Conservation (phyloP, 2,329 filamentous ascomycete genomes). For the Aspergillus sclerotialis region DNA sequence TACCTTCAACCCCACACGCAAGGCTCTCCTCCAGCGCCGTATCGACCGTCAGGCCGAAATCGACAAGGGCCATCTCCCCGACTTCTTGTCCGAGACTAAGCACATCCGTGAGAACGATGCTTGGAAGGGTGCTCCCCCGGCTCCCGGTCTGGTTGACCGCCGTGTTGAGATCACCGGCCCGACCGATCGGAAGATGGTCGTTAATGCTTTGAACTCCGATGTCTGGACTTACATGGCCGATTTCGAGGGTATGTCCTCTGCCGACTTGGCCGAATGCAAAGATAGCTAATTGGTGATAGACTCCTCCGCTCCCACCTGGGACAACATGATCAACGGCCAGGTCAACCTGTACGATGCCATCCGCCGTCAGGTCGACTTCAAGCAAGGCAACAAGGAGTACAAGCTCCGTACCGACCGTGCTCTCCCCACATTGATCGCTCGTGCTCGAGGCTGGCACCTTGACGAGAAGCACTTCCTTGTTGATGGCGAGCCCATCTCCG, state of each 20-base stretch:
- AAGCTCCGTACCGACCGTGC: slow-evolving; percentile 87
- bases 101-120: slow-evolving; percentile 89
- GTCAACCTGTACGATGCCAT: slow-evolving; percentile 96
- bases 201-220: slow-evolving; percentile 91
- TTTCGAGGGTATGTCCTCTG: slow-evolving; percentile 68
- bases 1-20: slow-evolving; percentile 85
- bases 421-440: slow-evolving; percentile 85
- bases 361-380: slow-evolving; percentile 90
- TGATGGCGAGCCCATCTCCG: slow-evolving; percentile 90
- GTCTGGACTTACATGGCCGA: slow-evolving; percentile 99
- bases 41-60: slow-evolving; percentile 84
- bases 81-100: slow-evolving; percentile 93
- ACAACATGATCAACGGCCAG: slow-evolving; percentile 98
- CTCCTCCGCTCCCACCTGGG: slow-evolving; percentile 93
- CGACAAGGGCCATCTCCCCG: slow-evolving; percentile 78
- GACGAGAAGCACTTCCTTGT: slow-evolving; percentile 98
- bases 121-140: slow-evolving; percentile 88
- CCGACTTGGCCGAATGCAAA: not conserved
- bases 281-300: slow-evolving; percentile 49
- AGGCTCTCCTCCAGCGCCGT: slow-evolving; percentile 80
- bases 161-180: slow-evolving; percentile 96
- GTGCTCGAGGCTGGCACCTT: slow-evolving; percentile 93
- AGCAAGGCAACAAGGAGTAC: slow-evolving; percentile 91
- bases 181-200: slow-evolving; percentile 97
- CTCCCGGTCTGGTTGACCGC: slow-evolving; percentile 85